Evolutionary conservation across 805 yeast genomes (phyloP).

Genomic region (Candida suzukii): DNA sequence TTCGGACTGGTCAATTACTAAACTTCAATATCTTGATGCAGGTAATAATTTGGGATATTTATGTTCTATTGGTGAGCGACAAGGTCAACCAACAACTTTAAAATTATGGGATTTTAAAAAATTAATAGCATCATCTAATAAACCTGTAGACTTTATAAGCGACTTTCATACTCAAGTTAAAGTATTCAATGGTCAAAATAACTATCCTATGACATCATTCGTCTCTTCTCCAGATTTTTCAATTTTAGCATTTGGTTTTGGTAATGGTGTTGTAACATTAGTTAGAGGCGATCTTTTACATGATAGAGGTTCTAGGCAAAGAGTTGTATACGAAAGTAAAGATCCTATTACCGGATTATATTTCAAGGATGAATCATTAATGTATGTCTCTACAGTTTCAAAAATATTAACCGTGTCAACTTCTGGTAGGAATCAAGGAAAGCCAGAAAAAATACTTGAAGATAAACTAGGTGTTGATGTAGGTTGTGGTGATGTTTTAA

Average conservation of each 20-base stretch:
- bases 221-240: slow-evolving; percentile 47
- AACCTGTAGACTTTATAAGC: slow-evolving; percentile 24
- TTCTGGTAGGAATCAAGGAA: slow-evolving; percentile 69
- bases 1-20: slow-evolving; percentile 55
- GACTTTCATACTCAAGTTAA: slow-evolving; percentile 54
- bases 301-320: slow-evolving; percentile 86
- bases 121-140: slow-evolving; percentile 25
- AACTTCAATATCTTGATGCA: slow-evolving; percentile 35
- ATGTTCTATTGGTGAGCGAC: slow-evolving; percentile 67
- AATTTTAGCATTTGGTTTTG: slow-evolving; percentile 68
- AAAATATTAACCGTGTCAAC: slow-evolving; percentile 68
- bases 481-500: slow-evolving; percentile 35
- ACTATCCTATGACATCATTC: slow-evolving; percentile 71
- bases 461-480: slow-evolving; percentile 41
- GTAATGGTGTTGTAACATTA: slow-evolving; percentile 76
- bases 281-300: slow-evolving; percentile 82
- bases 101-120: slow-evolving; percentile 69
- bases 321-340: slow-evolving; percentile 62
- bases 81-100: slow-evolving; percentile 61
- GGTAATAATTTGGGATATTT: slow-evolving; percentile 39
- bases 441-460: slow-evolving; percentile 42
- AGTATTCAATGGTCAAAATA: slow-evolving; percentile 65
- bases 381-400: slow-evolving; percentile 72
- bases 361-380: slow-evolving; percentile 44
- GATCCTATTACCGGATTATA: slow-evolving; percentile 80